Percentiles rank a stretch among this genome's conserved stretches.
These are phyloP conservation scores for Solanum paucissectum DNA, from an alignment of 257 asterid species.

Conservation along the genomic window DNA sequence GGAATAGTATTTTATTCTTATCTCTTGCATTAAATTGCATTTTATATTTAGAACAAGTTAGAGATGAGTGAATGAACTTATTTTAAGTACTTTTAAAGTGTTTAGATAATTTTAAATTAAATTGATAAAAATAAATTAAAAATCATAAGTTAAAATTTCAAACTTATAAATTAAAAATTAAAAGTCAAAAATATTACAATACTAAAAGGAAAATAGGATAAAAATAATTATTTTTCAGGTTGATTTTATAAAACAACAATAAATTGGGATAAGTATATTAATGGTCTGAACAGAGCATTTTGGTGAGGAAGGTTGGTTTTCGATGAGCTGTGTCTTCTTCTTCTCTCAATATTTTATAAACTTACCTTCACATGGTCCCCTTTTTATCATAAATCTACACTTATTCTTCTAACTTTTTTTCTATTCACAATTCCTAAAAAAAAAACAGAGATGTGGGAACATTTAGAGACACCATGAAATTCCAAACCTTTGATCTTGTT, in stretches of 20 bases:
- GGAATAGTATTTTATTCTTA: not conserved
- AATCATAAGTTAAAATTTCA: too few species aligned
- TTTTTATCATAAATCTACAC: slow-evolving; percentile 41
- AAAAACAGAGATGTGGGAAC: slow-evolving; percentile 33
- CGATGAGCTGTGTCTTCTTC: slow-evolving; percentile 44
- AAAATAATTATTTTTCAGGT: not conserved
- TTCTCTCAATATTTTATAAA: not conserved
- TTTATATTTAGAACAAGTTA: not conserved
- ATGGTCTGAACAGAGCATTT: slow-evolving; percentile 40
- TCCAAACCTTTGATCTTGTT: slow-evolving; percentile 19
- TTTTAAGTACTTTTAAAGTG: too few species aligned
- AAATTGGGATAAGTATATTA: not conserved
- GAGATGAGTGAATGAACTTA: too few species aligned
- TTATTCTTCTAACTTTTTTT: slow-evolving; percentile 8
- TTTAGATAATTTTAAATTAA: too few species aligned
- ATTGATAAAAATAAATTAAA: too few species aligned
- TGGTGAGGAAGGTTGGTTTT: slow-evolving; percentile 39
- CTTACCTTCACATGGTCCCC: slow-evolving; percentile 40
- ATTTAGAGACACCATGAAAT: slow-evolving; percentile 36
- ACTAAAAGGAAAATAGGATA: not conserved
- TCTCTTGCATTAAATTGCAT: not conserved
- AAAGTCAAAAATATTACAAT: not conserved
- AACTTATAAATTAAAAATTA: too few species aligned
- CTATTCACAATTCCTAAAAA: not conserved
- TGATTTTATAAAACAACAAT: not conserved